Evolutionary conservation across 768 basidiomycete species (phyloP).

Genomic region (Ramaria rubella): DNA sequence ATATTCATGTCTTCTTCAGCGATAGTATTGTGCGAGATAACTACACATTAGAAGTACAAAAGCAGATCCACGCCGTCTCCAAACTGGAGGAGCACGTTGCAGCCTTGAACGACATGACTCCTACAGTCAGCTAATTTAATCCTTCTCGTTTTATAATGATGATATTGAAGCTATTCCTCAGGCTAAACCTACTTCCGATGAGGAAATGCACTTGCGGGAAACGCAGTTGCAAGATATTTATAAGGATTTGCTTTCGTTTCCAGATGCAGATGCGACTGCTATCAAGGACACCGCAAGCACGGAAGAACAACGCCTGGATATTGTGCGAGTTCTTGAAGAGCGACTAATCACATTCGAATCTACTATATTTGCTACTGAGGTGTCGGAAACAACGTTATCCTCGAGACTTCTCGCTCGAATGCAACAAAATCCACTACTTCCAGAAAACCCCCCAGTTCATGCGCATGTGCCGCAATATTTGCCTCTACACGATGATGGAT

Average conservation of each 20-base stretch:
- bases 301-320: background rate
- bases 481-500: background rate
- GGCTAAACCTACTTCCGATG: too few species aligned
- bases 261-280: background rate
- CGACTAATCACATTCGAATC: slow-evolving; percentile 1
- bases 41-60: background rate
- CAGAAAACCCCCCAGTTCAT: background rate
- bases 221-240: slow-evolving; percentile 2
- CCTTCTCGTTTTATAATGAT: background rate
- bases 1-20: background rate
- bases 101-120: background rate
- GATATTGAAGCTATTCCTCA: too few species aligned
- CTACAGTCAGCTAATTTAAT: background rate
- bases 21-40: background rate
- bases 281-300: background rate
- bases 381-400: background rate
- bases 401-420: background rate
- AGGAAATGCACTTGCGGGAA: background rate
- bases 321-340: background rate
- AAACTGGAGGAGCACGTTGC: slow-evolving; percentile 6
- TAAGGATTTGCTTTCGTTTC: slow-evolving; percentile 2
- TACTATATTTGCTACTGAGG: background rate
- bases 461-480: background rate
- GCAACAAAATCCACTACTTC: background rate
- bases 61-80: background rate